phyloP scores from a whole-genome alignment of 176 grass and related monocot species.

The Eragrostis curvula region DNA sequence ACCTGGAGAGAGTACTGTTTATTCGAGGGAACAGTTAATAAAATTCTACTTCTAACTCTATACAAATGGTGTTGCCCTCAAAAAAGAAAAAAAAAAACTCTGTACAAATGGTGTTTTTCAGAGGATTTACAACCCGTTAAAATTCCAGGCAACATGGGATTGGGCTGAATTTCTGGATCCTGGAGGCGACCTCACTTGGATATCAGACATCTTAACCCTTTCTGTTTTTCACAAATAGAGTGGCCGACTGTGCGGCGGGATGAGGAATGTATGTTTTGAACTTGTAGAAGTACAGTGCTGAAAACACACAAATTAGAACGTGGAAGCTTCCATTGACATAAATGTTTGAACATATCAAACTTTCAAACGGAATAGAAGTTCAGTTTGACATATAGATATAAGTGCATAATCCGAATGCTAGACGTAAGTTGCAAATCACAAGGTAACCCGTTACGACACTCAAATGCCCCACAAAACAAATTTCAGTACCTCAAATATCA shows the following conservation, averaged over 20 bases:
- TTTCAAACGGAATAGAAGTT: background rate
- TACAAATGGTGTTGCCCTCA: background rate
- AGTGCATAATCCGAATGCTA: background rate
- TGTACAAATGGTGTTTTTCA: background rate
- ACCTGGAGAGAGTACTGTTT: background rate
- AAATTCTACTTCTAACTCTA: background rate
- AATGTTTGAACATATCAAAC: background rate
- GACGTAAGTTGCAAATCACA: background rate
- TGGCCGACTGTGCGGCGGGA: background rate
- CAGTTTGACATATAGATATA: background rate
- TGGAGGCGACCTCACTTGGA: background rate
- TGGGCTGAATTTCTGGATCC: background rate
- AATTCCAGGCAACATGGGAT: slow-evolving; percentile 3
- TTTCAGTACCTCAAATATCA: background rate
- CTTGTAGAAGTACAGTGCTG: background rate
- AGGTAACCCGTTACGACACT: background rate
- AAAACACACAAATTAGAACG: background rate
- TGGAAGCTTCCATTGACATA: background rate
- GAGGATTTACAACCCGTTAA: background rate
- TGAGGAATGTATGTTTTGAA: background rate
- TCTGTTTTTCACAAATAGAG: background rate
- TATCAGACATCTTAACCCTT: background rate
- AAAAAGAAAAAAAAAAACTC: too few relatives aligned
- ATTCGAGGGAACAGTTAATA: background rate
- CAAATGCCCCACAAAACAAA: background rate